phyloP scores from a whole-genome alignment of 106 monocot genomes.

The Allium fistulosum region DNA sequence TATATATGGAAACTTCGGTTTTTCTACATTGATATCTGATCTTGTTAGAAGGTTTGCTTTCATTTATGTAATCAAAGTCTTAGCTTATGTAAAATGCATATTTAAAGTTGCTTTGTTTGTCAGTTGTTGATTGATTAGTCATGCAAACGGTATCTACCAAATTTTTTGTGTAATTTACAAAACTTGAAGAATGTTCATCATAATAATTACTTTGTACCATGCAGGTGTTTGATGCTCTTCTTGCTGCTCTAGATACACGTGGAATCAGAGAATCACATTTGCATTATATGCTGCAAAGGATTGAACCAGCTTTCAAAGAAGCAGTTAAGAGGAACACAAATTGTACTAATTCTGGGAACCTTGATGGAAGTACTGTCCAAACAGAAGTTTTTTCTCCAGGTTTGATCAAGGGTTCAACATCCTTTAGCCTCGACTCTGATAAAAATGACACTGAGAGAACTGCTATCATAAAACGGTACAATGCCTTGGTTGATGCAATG shows the following conservation, averaged over 20 bases:
- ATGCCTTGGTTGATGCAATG: slow-evolving; percentile 56
- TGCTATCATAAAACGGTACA: slow-evolving; percentile 54
- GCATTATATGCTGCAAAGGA: slow-evolving; percentile 79
- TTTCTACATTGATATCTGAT: too few relatives aligned
- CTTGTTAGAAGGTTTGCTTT: too few relatives aligned
- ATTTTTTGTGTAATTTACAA: too few relatives aligned
- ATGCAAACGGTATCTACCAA: too few relatives aligned
- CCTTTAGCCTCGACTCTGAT: slow-evolving; percentile 71
- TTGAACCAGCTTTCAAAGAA: slow-evolving; percentile 82
- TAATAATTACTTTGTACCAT: background rate
- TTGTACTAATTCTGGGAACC: background rate
- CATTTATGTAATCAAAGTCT: too few relatives aligned
- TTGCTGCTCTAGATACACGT: slow-evolving; percentile 75
- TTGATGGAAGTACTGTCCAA: slow-evolving; percentile 14
- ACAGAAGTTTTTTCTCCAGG: slow-evolving; percentile 2
- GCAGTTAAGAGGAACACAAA: slow-evolving; percentile 37
- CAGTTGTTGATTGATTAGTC: too few relatives aligned
- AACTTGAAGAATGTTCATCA: too few relatives aligned
- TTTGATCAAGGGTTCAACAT: slow-evolving; percentile 19
- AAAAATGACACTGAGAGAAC: slow-evolving; percentile 48
- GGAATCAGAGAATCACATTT: slow-evolving; percentile 91
- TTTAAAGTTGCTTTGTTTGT: too few relatives aligned
- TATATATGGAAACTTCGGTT: too few relatives aligned
- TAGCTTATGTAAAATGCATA: too few relatives aligned
- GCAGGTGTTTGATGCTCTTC: slow-evolving; percentile 84